Percentiles rank a stretch among this genome's conserved stretches.
Evolutionary conservation across 164 flowering plant species (phyloP).

Genomic region (Tinospora cordifolia): DNA sequence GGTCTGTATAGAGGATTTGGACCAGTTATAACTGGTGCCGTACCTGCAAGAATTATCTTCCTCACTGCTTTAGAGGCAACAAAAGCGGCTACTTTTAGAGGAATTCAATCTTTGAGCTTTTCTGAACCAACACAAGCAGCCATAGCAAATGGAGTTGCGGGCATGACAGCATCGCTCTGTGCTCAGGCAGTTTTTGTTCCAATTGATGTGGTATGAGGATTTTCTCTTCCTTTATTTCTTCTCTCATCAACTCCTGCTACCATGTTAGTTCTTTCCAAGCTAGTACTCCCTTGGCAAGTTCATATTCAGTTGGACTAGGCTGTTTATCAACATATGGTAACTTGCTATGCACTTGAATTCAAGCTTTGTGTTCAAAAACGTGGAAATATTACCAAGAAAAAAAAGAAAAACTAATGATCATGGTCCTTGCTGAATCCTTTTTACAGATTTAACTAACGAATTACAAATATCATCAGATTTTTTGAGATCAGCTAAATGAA

Average conservation of each 20-base stretch:
- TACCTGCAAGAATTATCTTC: conserved; percentile 86
- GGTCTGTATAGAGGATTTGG: conserved; percentile 96
- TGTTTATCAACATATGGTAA: background rate
- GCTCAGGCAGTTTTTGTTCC: conserved; percentile 93
- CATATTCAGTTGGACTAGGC: background rate
- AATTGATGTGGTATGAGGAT: conserved; percentile 74
- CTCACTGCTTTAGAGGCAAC: conserved; percentile 91
- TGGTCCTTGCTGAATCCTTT: background rate
- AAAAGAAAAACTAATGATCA: background rate
- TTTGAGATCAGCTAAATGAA: no score
- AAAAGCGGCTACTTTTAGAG: conserved; percentile 61
- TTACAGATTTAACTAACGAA: background rate
- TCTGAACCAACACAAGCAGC: conserved; percentile 91
- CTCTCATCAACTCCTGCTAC: background rate
- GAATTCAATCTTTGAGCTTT: conserved; percentile 59
- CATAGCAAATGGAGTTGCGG: conserved; percentile 87
- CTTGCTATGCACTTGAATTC: background rate
- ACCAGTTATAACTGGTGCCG: conserved; percentile 85
- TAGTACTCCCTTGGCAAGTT: background rate
- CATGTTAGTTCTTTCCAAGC: background rate
- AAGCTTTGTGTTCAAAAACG: background rate
- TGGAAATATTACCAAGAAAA: background rate
- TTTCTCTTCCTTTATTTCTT: background rate
- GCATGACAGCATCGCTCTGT: conserved; percentile 75
- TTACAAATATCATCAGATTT: background rate